A percentile compares a stretch with the other conserved stretches of the same genome.
Evolutionary conservation across 2,329 filamentous ascomycete species (phyloP).

Genomic region (Penicillium griseofulvum): DNA sequence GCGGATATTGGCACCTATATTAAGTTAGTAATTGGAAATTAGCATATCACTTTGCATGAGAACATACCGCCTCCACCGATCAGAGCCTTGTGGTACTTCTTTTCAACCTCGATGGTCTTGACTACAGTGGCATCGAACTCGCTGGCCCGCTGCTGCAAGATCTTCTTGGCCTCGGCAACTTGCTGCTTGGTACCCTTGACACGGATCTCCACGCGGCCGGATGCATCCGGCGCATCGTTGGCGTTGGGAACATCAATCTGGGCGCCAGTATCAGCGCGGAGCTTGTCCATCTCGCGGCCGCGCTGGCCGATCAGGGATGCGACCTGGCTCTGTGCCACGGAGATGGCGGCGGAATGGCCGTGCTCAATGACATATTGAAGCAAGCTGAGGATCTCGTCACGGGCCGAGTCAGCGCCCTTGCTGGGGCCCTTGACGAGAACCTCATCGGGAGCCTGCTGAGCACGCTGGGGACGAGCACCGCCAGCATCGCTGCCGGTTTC

Average conservation of each 20-base stretch:
- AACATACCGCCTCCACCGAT: conserved; percentile 83
- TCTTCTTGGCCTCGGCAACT: conserved; percentile 86
- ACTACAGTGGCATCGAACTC: conserved; percentile 88
- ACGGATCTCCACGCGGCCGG: conserved; percentile 75
- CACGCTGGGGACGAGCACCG: conserved; percentile 59
- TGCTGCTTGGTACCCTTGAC: conserved; percentile 90
- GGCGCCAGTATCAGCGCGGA: conserved; percentile 79
- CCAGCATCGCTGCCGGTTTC: conserved; percentile 67
- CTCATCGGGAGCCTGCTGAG: conserved; percentile 79
- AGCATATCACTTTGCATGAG: not conserved
- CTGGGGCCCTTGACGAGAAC: conserved; percentile 88
- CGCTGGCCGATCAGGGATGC: conserved; percentile 91
- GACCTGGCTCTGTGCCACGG: conserved; percentile 86
- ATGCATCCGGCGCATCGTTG: conserved; percentile 64
- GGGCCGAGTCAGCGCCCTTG: conserved; percentile 86
- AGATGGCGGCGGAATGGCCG: conserved; percentile 73
- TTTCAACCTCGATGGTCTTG: conserved; percentile 83
- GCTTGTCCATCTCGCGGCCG: conserved; percentile 84
- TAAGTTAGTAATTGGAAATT: conserved; percentile 38
- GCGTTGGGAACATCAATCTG: conserved; percentile 88
- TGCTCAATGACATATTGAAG: conserved; percentile 89
- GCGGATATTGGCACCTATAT: conserved; percentile 75
- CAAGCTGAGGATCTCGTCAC: conserved; percentile 85
- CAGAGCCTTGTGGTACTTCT: conserved; percentile 80
- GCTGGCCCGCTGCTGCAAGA: conserved; percentile 80